Base-by-base conservation (phyloP, 768 basidiomycete genomes). In the Serendipita sp. region DNA sequence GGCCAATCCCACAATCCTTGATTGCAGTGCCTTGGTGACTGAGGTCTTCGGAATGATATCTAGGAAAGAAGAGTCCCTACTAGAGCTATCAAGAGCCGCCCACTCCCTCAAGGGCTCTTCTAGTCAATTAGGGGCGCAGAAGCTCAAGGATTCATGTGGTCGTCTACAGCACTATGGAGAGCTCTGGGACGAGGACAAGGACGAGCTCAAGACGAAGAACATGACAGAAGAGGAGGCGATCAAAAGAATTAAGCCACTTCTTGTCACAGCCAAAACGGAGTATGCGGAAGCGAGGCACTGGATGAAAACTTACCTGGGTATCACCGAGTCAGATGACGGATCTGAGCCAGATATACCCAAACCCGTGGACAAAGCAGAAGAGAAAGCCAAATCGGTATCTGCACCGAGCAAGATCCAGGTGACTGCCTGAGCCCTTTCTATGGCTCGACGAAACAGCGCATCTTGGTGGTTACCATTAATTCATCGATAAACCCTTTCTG, bases 51-150 rank as follows among this genome's bases (percentile, higher is more conserved):
- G 44, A 45, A 13, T 45, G 23, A 23, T 23, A 23, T 23, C 23
- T 23, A 23, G 23, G 23, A 23, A 23, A 23, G 27, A 80, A 83
- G 66, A 80, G 93, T 68, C 80, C 95, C 8, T 68, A 70, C 8
- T 40, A 6, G 72, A 80, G 64, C 81, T 99, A 16, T 86, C 88
- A 2, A 74, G 76, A 16, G 79, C 87, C 8, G 96, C 94, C 0
- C 95, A 99, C 75, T 99, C 90, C 75, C 83, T 98, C 71, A 99
- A 98, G 74, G 95, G 95, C 53, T 97, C 94, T 2, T 95, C 93
- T 11, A 94, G 94, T 33, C 91, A 94, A 2, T 80, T 99, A 50
- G 95, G 96, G 31, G 82, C 94, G 34, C 75, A 75, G 65, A 81
- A 82, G 67, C 93, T 99, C 62, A 87, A 91, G 72, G 79, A 76